Conservation (phyloP, 108 stramenopile genomes). For the Pseudonitzschia multiseries region DNA sequence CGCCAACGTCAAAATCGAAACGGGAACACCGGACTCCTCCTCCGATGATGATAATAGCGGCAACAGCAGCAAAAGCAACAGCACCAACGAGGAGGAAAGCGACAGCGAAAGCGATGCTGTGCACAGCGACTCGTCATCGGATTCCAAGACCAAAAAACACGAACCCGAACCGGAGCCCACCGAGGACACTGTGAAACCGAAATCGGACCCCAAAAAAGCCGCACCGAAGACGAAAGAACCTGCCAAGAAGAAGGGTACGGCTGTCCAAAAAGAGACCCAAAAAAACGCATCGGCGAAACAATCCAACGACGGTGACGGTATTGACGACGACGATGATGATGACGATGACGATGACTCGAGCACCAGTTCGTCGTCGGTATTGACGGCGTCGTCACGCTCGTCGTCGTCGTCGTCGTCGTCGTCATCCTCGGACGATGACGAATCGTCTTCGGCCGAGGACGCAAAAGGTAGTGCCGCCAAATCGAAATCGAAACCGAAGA, state of each 20-base stretch:
- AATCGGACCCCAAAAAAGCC: neutral
- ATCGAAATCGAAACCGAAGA: too few relatives aligned
- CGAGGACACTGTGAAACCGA: too few relatives aligned
- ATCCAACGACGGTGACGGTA: neutral
- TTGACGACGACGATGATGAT: neutral
- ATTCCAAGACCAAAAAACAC: neutral
- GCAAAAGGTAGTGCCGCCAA: too few relatives aligned
- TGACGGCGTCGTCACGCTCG: neutral
- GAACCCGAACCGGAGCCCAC: too few relatives aligned
- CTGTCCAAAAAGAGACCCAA: neutral
- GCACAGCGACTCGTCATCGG: neutral
- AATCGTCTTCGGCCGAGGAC: neutral
- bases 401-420: neutral
- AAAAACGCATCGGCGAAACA: neutral
- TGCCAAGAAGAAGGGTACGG: too few relatives aligned
- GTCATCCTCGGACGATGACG: neutral
- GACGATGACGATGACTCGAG: slow-evolving; percentile 1
- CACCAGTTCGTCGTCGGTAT: slow-evolving; percentile 8
- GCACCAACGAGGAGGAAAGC: neutral
- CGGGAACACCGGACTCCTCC: neutral
- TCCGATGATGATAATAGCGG: neutral
- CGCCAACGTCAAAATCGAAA: too few relatives aligned
- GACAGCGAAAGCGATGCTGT: neutral
- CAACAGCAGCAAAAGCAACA: neutral
- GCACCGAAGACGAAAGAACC: neutral